A percentile compares a stretch with the other conserved stretches of the same genome.
phyloP scores from a whole-genome alignment of 1,284 basidiomycete genomes.

The Cutaneotrichosporon sp. region DNA sequence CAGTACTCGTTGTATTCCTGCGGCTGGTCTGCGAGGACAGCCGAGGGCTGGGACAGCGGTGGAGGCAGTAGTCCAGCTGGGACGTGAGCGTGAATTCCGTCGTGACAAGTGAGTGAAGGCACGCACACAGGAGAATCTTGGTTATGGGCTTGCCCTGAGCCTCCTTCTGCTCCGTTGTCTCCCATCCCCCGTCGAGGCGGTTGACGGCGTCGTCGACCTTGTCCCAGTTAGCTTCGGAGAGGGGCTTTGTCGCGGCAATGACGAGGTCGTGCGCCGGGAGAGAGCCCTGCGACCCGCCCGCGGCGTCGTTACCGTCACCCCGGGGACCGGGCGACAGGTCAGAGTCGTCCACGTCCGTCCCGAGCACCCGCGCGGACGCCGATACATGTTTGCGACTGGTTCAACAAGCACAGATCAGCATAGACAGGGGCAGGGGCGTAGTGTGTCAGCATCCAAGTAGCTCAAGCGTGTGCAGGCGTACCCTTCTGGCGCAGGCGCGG shows the following conservation, averaged over 20 bases:
- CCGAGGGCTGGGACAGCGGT: slow-evolving; percentile 64
- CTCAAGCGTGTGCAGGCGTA: too few relatives aligned
- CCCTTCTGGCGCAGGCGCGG: too few relatives aligned
- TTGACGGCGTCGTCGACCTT: slow-evolving; percentile 66
- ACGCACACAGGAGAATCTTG: slow-evolving; percentile 68
- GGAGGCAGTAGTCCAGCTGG: slow-evolving; percentile 83
- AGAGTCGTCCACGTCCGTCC: not conserved
- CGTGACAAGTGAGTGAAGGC: not conserved
- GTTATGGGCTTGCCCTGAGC: slow-evolving; percentile 49
- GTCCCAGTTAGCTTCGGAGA: slow-evolving; percentile 60
- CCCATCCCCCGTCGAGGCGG: slow-evolving; percentile 30
- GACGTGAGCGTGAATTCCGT: slow-evolving; percentile 5
- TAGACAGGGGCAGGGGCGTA: too few relatives aligned
- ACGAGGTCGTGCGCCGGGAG: slow-evolving; percentile 37
- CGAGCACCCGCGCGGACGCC: slow-evolving; percentile 3
- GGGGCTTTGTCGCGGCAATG: slow-evolving; percentile 28
- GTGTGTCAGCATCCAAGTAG: too few relatives aligned
- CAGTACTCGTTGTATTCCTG: slow-evolving; percentile 71
- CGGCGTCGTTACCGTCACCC: too few relatives aligned
- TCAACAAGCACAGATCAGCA: too few relatives aligned
- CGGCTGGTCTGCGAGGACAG: slow-evolving; percentile 64
- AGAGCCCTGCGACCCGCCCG: not conserved
- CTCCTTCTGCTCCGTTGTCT: slow-evolving; percentile 11
- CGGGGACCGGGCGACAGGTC: not conserved
- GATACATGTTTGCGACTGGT: not conserved